A percentile compares a stretch with the other conserved stretches of the same genome.
Evolutionary conservation across 192 early-diverging fungal species (phyloP).

Genomic region (Chytriomyces hyalinus): DNA sequence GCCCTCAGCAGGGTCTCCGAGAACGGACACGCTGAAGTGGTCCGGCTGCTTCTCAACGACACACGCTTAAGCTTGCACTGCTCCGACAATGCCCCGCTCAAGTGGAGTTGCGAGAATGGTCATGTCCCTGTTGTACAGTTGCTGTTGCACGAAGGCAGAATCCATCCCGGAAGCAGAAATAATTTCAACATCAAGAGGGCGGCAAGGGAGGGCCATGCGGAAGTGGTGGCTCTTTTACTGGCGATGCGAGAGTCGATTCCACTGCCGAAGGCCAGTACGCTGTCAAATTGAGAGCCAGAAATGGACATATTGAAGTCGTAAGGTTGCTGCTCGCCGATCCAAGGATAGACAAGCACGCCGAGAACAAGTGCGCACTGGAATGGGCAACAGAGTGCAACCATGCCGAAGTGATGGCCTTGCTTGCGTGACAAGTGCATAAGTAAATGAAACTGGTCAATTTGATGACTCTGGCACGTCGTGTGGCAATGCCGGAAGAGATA

Average conservation of each 20-base stretch:
- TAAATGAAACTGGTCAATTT: too few species aligned
- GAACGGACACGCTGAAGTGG: conserved; percentile 34
- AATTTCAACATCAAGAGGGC: conserved; percentile 24
- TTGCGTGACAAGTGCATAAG: neutral
- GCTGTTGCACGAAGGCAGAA: conserved; percentile 27
- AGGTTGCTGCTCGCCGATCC: conserved; percentile 23
- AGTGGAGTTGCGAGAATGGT: conserved; percentile 30
- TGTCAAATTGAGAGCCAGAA: neutral
- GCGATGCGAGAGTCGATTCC: conserved; percentile 10
- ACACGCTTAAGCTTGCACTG: neutral
- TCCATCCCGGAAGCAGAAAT: conserved; percentile 6
- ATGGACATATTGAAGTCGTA: conserved; percentile 29
- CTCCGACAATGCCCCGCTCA: neutral
- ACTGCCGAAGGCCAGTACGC: neutral
- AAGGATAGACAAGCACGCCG: conserved; percentile 17
- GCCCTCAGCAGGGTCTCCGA: conserved; percentile 5
- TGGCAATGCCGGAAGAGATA: too few species aligned
- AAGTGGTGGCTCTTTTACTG: conserved; percentile 23
- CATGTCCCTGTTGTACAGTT: conserved; percentile 32
- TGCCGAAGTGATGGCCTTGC: conserved; percentile 4
- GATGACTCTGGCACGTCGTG: too few species aligned
- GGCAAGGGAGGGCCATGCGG: conserved; percentile 24
- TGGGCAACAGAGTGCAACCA: conserved; percentile 30
- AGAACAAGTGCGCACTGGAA: conserved; percentile 16
- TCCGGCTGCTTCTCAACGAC: conserved; percentile 27